Base-by-base conservation (phyloP, 75 land plant species). In the Selaginella moellendorffii region DNA sequence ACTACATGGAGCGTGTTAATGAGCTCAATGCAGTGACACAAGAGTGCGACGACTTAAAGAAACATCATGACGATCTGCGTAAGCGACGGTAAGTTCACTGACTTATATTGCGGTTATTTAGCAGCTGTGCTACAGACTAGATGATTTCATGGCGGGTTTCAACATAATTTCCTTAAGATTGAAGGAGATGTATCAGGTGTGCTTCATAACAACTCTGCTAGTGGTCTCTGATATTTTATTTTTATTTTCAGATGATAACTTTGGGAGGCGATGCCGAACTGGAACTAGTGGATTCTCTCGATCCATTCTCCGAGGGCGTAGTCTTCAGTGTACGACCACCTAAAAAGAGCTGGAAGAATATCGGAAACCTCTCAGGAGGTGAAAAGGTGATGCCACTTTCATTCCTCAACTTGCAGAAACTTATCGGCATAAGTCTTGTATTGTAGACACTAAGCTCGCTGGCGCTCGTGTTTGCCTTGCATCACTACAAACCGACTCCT, bases 131-230 rank as follows among this genome's bases (percentile, higher is more conserved):
- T 74, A 28, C 68, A 92, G 97, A 71, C 70, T 92, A 69, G 97
- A 92, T 64, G 97, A 92, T 66, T 92, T 92, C 78, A 92, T 92
- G 97, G 89, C 81, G 12, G 97, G 97, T 24, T 92, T 92, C 74
- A 88, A 92, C 65, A 66, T 84, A 2, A 92, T 92, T 56, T 92
- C 95, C 20, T 66, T 92, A 63, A 92, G 88, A 78, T 59, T 92
- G 75, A 92, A 92, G 62, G 97, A 92, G 77, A 92, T 92, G 97
- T 92, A 92, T 74, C 97, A 92, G 89, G 97, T 92, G 26, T 31
- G 79, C 62, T 56, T 56, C 18, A 8, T 24, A 20, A 20, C 52
- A 10, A 18, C 14, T 46, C 18, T 46, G 10, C 18, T 46, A 24
- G 8, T 20, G 60, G n/a, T 56, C 8, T 56, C 5, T 8, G 60